phyloP scores from a whole-genome alignment of 176 grass and related monocot species.

The Dactylis glomerata region DNA sequence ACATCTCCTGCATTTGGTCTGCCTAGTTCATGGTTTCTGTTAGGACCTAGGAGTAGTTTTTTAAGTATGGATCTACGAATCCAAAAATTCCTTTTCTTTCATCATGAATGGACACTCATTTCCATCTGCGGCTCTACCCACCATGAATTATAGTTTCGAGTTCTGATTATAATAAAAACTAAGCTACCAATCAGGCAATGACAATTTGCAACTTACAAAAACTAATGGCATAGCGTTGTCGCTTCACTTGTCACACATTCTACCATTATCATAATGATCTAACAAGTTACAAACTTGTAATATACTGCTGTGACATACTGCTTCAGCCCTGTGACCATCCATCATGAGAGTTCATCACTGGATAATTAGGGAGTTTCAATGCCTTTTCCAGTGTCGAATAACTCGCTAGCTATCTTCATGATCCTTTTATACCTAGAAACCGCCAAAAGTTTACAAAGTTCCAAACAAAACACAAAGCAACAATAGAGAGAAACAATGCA shows the following conservation, averaged over 20 bases:
- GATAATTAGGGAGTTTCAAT: conserved; percentile 7
- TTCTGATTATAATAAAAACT: conserved; percentile 14
- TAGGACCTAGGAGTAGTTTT: background rate
- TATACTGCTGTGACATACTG: no score
- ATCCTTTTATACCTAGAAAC: background rate
- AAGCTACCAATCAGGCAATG: background rate
- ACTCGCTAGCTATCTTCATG: background rate
- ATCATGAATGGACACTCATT: background rate
- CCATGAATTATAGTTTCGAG: background rate
- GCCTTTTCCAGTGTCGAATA: background rate
- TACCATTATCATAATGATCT: background rate
- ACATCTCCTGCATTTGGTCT: background rate
- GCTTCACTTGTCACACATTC: background rate
- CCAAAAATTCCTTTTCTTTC: background rate
- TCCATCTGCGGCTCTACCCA: conserved; percentile 2
- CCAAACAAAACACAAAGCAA: no score
- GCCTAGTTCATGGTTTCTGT: conserved; percentile 2
- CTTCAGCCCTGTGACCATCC: background rate
- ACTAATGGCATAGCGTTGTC: background rate
- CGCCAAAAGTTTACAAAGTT: no score
- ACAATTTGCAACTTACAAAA: background rate
- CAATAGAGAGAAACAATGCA: no score
- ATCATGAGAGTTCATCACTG: background rate
- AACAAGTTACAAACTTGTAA: background rate
- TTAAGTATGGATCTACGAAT: background rate